Percentiles rank a stretch among this genome's conserved stretches.
These are phyloP conservation scores for Sphagnum tenellum DNA, from an alignment of 225 moss, liverwort and hornwort species.

Conservation along the genomic window DNA sequence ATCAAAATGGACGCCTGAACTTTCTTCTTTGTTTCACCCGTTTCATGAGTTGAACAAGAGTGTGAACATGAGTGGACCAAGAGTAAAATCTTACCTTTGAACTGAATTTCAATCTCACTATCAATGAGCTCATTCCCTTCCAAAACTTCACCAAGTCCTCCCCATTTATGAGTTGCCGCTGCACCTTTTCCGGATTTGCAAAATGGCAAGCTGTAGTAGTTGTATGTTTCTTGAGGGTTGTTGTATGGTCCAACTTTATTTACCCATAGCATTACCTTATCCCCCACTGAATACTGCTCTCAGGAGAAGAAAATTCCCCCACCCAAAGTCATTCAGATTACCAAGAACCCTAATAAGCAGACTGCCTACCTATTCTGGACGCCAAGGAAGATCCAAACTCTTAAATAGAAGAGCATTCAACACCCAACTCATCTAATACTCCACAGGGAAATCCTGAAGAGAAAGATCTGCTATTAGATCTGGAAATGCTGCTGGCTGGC, in stretches of 20 bases:
- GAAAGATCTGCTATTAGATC: not conserved
- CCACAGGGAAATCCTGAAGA: not conserved
- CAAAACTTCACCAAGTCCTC: constrained; percentile 96
- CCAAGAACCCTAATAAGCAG: not conserved
- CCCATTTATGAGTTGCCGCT: constrained; percentile 86
- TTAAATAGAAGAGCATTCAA: not conserved
- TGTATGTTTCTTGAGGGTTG: constrained; percentile 98
- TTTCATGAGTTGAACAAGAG: too few species aligned
- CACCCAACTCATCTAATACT: not conserved
- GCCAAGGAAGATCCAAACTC: too few species aligned
- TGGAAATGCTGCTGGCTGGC: too few species aligned
- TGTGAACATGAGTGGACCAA: not conserved
- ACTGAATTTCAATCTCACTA: constrained; percentile 87
- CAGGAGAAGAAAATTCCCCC: too few species aligned
- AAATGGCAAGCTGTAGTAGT: constrained; percentile 95
- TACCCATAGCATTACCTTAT: constrained; percentile 81
- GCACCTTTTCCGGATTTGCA: constrained; percentile 51
- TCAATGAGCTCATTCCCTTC: constrained; percentile 98
- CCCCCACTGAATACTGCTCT: constrained; percentile 71
- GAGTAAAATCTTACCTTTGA: constrained; percentile 43
- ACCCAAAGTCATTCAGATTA: too few species aligned
- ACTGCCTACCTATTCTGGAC: too few species aligned
- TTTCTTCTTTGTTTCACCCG: too few species aligned
- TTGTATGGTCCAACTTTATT: constrained; percentile 99
- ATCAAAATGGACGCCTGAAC: too few species aligned